Base-by-base conservation (phyloP, 2,329 filamentous ascomycete species). In the Nectriaceae sp. region DNA sequence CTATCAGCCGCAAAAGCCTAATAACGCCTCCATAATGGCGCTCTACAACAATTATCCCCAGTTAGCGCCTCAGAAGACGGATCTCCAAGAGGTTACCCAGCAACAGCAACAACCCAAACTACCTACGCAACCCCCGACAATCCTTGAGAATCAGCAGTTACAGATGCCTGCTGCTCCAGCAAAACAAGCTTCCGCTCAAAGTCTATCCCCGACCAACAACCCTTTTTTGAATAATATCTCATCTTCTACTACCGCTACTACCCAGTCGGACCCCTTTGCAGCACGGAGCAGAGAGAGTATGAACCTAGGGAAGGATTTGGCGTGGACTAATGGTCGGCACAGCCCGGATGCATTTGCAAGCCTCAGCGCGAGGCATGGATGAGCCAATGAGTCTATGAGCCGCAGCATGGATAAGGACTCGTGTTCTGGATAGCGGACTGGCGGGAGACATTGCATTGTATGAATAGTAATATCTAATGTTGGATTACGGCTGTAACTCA, bases 271-370 rank as follows among this genome's bases (percentile, higher is more conserved):
- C 77, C 83, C 62, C 58, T 78, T 61, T 64, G 61, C 53, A 62
- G 61, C 61, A 48, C 55, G 52, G 51, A 91, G 87, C 60, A 79
- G 87, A 41, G 88, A 91, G 63, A 91, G 88, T 66, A 82, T 89
- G 65, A 82, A 76, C 46, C 77, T 84, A 56, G 80, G 87, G 35
- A 75, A 83, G 66, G 82, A 82, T 47, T 79, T 84, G 74, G 77
- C 80, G 39, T 84, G 81, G 81, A 76, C 76, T 60, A 86, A 85
- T 59, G 88, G 88, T 10, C 75, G 88, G 36, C 88, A 91, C 63
- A 90, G 87, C 59, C 88, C 88, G 3, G 88, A 92, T 68, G 88
- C 88, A 13, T 92, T 91, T 75, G 83, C 88, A 3, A 88, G 85
- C 42, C 72, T 92, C 54, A 90, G 87, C 61, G 83, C 87, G 44